A percentile compares a stretch with the other conserved stretches of the same genome.
Conservation (phyloP, 192 early-diverging fungal species). For the Funneliformis geosporum region DNA sequence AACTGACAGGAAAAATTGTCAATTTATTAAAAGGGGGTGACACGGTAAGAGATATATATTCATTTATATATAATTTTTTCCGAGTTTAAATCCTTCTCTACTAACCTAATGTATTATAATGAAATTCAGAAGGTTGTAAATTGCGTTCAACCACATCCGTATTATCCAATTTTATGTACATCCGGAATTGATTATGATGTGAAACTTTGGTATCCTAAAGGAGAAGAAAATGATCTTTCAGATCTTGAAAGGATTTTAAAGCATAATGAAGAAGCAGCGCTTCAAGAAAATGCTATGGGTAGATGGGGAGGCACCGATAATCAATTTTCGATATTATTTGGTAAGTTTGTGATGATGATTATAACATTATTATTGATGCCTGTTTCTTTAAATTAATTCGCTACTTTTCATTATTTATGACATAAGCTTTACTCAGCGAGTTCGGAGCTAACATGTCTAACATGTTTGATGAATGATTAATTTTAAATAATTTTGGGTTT, state of each 20-base stretch:
- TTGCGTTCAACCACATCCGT: slow-evolving; percentile 60
- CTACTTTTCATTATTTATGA: too few relatives aligned
- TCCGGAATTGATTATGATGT: slow-evolving; percentile 78
- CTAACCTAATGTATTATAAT: neutral
- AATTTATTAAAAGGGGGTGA: slow-evolving; percentile 73
- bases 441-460: too few relatives aligned
- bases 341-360: neutral
- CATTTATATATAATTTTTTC: neutral
- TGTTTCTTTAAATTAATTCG: too few relatives aligned
- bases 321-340: neutral
- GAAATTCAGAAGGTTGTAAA: slow-evolving; percentile 42
- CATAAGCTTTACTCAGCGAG: too few relatives aligned
- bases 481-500: too few relatives aligned
- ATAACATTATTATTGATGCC: too few relatives aligned
- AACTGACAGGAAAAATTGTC: slow-evolving; percentile 54
- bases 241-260: neutral
- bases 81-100: neutral
- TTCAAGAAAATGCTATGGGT: neutral
- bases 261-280: neutral
- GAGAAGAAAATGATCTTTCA: slow-evolving; percentile 36
- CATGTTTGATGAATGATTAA: too few relatives aligned
- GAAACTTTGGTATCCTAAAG: slow-evolving; percentile 64
- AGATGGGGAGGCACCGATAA: neutral
- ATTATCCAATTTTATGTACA: slow-evolving; percentile 48
- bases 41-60: slow-evolving; percentile 28